Evolutionary conservation across 176 grass and related monocot species (phyloP), one percentile per base, ranked within the genome.

Genomic region (Hordeum marinum): DNA sequence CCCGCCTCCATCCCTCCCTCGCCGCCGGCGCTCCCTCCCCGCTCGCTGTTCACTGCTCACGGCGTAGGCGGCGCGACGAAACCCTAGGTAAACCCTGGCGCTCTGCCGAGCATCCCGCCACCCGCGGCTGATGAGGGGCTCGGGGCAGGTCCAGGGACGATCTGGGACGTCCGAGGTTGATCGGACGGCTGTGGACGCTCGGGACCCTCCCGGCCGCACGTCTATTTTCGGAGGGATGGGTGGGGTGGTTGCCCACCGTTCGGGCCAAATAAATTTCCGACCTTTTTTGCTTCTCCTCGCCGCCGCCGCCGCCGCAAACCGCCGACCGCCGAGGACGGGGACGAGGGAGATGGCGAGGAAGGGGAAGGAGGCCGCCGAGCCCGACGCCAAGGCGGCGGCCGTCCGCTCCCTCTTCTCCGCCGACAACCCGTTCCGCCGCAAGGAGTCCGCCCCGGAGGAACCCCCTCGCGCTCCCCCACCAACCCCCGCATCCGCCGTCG

Each of bases 391-490:
- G 2, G 64, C 72, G n/a, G 88, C 66, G 7, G 20, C 65, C 88
- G 54, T 93, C 72, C 82, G 88, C 50, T 79, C 91, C 66, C 88
- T 93, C 29, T 93, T 93, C 88, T 80, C 91, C 23, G 77, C 85
- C 11, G 77, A 93, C 81, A 93, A 93, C 78, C 91, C 91, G 4
- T 93, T 93, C 85, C 88, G 91, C 65, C 77, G 91, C 64, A 87
- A 87, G 82, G 42, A 87, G 77, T 12, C 65, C 21, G 48, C 84
- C 1, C 15, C 71, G 4, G 87, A 84, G 65, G 76, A 80, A 18
- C 26, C 84, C 37, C 21, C 46, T 0, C 45, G 13, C 14, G 46
- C 14, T 21, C 52, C 52, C 52, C 52, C 52, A 0, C 52, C 52
- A 1, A 57, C 52, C 52, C 52, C 52, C 0, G 52, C 52, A 2